These are phyloP conservation scores for Zygoascus meyerae DNA, from an alignment of 1,139 yeast species.

Conservation along the genomic window DNA sequence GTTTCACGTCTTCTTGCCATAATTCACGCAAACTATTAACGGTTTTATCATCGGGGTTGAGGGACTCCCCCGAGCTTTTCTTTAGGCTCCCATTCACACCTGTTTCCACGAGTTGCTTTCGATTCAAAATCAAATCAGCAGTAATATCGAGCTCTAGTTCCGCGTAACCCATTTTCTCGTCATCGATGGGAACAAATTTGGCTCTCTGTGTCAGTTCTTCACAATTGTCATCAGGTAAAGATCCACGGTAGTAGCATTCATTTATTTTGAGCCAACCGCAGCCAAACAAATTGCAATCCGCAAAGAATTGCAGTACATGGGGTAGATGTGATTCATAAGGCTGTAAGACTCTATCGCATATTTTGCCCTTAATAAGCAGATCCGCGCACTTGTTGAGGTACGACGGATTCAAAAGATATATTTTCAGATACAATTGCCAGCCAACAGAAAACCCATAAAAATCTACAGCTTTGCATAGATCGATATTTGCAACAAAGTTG, in stretches of 20 bases:
- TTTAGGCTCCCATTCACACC: conserved; percentile 47
- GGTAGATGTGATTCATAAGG: conserved; percentile 82
- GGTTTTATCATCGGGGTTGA: conserved; percentile 32
- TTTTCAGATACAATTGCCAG: conserved; percentile 56
- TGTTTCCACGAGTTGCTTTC: conserved; percentile 42
- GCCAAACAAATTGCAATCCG: conserved; percentile 80
- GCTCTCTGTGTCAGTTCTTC: conserved; percentile 11
- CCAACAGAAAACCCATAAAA: conserved; percentile 80
- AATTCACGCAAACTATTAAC: conserved; percentile 57
- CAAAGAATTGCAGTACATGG: conserved; percentile 62
- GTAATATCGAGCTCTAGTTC: conserved; percentile 64
- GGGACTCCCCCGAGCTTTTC: conserved; percentile 30
- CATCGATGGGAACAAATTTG: conserved; percentile 20
- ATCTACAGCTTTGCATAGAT: conserved; percentile 69
- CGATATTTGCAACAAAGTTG: conserved; percentile 56
- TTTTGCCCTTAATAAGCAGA: conserved; percentile 48
- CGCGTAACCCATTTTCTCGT: conserved; percentile 53
- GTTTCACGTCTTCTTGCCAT: conserved; percentile 54
- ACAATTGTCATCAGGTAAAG: conserved; percentile 14
- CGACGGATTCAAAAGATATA: conserved; percentile 60
- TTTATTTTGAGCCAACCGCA: conserved; percentile 63
- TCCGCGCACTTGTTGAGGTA: conserved; percentile 55
- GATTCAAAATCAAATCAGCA: conserved; percentile 54
- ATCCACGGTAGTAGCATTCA: conserved; percentile 18
- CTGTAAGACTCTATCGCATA: conserved; percentile 37